Evolutionary conservation across 371 early-diverging fungal species (phyloP).

Genomic region (Mortierella sp.): DNA sequence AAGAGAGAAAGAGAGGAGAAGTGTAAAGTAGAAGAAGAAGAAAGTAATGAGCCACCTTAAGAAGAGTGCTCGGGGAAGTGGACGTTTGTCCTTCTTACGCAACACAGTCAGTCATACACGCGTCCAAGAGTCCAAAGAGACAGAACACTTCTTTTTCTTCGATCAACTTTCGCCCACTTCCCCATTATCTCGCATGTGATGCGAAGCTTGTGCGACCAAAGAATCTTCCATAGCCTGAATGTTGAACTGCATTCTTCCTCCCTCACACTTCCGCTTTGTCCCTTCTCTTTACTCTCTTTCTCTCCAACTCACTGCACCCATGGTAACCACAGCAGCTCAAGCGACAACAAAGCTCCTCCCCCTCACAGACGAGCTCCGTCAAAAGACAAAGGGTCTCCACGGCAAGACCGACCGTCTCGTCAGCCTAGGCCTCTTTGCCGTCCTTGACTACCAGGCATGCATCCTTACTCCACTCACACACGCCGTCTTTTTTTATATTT

Average conservation of each 20-base stretch:
- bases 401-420: constrained; percentile 44
- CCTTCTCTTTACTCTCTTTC: background rate
- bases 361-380: constrained; percentile 42
- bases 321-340: constrained; percentile 7
- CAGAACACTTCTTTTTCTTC: background rate
- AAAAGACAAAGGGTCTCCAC: constrained; percentile 42
- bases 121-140: background rate
- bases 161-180: background rate
- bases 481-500: background rate
- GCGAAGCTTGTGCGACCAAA: constrained; percentile 9
- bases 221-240: background rate
- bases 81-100: background rate
- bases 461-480: background rate
- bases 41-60: background rate
- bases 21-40: background rate
- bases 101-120: background rate
- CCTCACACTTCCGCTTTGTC: background rate
- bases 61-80: background rate
- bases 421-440: constrained; percentile 42
- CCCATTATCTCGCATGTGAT: background rate
- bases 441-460: constrained; percentile 39
- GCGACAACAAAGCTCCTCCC: background rate
- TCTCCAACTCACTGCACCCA: background rate
- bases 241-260: background rate
- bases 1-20: background rate